These are phyloP conservation scores for Ettlia oleoabundans DNA, from an alignment of 139 green algal species.

Conservation along the genomic window DNA sequence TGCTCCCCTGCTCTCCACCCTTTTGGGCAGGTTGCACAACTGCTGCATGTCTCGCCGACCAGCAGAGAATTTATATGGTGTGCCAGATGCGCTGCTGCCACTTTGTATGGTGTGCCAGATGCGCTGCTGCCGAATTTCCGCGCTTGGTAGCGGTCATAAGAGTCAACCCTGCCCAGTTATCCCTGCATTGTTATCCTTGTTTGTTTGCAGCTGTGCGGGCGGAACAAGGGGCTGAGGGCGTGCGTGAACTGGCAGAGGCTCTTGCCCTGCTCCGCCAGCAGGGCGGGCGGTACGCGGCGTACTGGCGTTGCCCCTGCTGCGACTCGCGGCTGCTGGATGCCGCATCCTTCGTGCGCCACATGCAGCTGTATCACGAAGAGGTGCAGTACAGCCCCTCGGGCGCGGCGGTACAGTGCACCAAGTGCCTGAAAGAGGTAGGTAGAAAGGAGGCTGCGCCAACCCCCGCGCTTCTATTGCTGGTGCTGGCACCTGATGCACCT, in stretches of 20 bases:
- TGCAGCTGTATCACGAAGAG: constrained; percentile 41
- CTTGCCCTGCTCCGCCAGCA: constrained; percentile 39
- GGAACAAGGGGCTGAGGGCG: constrained; percentile 25
- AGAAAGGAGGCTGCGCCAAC: too few relatives aligned
- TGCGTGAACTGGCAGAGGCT: constrained; percentile 23
- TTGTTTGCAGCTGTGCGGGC: constrained; percentile 7
- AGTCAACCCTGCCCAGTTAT: neutral
- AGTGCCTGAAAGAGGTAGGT: constrained; percentile 41
- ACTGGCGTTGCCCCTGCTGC: constrained; percentile 50
- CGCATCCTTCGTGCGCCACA: constrained; percentile 30
- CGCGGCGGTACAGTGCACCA: constrained; percentile 33
- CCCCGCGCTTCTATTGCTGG: too few relatives aligned
- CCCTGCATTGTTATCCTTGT: neutral
- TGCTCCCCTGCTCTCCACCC: too few relatives aligned
- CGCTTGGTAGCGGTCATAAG: too few relatives aligned
- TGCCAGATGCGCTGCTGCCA: too few relatives aligned
- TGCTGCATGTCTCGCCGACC: too few relatives aligned
- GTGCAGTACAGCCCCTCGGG: constrained; percentile 40
- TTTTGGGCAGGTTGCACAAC: too few relatives aligned
- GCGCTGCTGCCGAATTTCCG: too few relatives aligned
- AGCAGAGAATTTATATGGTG: too few relatives aligned
- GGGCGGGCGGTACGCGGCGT: constrained; percentile 19
- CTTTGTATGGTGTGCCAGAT: too few relatives aligned
- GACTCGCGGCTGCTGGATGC: constrained; percentile 27
- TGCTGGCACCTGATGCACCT: too few relatives aligned